phyloP scores from a whole-genome alignment of 257 asterid species.

The Salvia rosmarinus region DNA sequence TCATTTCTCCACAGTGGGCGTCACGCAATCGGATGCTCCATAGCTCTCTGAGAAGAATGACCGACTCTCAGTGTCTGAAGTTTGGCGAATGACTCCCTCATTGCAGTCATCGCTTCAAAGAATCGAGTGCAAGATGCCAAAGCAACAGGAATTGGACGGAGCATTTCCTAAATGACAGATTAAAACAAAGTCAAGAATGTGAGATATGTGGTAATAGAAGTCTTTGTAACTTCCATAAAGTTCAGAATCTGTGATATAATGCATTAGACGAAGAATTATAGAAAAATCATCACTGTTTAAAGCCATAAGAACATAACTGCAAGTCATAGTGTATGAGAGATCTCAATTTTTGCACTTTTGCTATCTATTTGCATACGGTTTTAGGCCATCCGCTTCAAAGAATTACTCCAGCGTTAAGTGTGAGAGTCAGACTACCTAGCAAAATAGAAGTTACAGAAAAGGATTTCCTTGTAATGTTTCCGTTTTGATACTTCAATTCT shows the following conservation, averaged over 20 bases:
- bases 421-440: neutral
- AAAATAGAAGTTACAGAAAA: neutral
- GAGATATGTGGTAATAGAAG: neutral
- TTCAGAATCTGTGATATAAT: neutral
- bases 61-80: slow-evolving; percentile 88
- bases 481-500: neutral
- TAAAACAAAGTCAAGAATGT: slow-evolving; percentile 24
- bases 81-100: slow-evolving; percentile 87
- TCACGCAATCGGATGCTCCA: slow-evolving; percentile 66
- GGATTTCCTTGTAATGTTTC: neutral
- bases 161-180: slow-evolving; percentile 70
- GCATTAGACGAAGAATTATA: neutral
- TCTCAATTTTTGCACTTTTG: neutral
- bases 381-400: neutral
- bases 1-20: slow-evolving; percentile 82
- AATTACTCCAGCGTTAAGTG: neutral
- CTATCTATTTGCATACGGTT: neutral
- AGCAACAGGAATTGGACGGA: slow-evolving; percentile 97
- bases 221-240: neutral
- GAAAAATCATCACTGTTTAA: neutral
- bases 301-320: neutral
- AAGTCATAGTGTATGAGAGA: neutral
- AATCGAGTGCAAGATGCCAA: slow-evolving; percentile 95
- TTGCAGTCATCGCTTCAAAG: slow-evolving; percentile 96
- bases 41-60: slow-evolving; percentile 54